Evolutionary conservation across 2,329 filamentous ascomycete genomes (phyloP).

Genomic region (Uncinocarpus reesii): DNA sequence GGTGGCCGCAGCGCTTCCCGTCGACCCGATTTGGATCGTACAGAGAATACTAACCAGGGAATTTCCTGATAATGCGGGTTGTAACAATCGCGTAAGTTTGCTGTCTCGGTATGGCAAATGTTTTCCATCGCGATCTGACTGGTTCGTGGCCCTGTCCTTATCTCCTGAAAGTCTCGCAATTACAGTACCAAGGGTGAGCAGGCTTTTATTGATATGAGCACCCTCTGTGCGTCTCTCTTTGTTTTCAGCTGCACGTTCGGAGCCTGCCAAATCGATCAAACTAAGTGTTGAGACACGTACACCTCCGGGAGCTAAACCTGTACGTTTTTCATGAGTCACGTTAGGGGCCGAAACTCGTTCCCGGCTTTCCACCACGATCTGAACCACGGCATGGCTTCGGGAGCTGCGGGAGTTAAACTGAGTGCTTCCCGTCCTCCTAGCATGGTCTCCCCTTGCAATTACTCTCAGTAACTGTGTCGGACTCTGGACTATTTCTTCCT

Average conservation of each 20-base stretch:
- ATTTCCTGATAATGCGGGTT: constrained; percentile 83
- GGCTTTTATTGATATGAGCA: constrained; percentile 96
- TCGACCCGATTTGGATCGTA: constrained; percentile 81
- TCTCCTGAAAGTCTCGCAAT: constrained; percentile 84
- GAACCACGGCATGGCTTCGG: constrained; percentile 93
- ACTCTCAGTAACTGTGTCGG: constrained; percentile 90
- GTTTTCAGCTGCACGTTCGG: constrained; percentile 86
- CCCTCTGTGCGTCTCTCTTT: constrained; percentile 92
- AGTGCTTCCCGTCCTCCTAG: constrained; percentile 80
- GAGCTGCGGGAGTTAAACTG: constrained; percentile 96
- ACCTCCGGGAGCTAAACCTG: constrained; percentile 66
- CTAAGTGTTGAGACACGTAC: constrained; percentile 92
- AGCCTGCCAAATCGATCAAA: constrained; percentile 90
- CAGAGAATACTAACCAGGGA: constrained; percentile 96
- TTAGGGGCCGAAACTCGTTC: constrained; percentile 59
- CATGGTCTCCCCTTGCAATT: constrained; percentile 87
- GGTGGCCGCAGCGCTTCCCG: constrained; percentile 58
- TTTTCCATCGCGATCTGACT: constrained; percentile 70
- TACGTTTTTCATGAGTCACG: constrained; percentile 50
- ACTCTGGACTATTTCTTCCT: constrained; percentile 97
- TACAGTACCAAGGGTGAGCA: constrained; percentile 89
- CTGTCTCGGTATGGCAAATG: constrained; percentile 95
- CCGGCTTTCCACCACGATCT: constrained; percentile 95
- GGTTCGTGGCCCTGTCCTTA: constrained; percentile 73
- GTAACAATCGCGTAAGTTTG: constrained; percentile 85